Conservation (phyloP, 2,329 filamentous ascomycete species). For the Apiospora koreana region DNA sequence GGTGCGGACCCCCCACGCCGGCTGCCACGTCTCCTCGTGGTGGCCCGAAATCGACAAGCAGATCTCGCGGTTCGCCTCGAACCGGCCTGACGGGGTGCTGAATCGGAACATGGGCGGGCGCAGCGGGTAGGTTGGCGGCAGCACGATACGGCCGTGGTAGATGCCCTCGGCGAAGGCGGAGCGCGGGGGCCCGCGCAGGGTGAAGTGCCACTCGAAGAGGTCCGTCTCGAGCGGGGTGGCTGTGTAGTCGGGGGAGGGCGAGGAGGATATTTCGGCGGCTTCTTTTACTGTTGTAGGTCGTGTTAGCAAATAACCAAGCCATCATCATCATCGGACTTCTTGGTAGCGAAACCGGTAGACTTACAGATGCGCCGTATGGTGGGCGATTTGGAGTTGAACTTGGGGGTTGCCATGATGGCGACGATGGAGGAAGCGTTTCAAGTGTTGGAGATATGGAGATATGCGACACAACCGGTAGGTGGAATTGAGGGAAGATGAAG, state of each 20-base stretch:
- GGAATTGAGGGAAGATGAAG: background rate
- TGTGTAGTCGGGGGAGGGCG: conserved; percentile 82
- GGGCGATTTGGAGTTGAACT: conserved; percentile 74
- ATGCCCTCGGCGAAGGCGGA: conserved; percentile 80
- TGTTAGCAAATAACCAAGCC: conserved; percentile 20
- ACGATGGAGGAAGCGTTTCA: background rate
- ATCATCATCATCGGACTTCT: too few species aligned
- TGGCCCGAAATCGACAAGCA: conserved; percentile 92
- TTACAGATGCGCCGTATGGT: conserved; percentile 82
- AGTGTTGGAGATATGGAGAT: too few species aligned
- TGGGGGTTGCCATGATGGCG: conserved; percentile 42
- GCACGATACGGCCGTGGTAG: conserved; percentile 93
- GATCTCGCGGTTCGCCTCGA: conserved; percentile 96
- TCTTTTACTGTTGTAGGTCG: conserved; percentile 68
- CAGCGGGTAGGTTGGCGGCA: conserved; percentile 87
- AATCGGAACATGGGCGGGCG: conserved; percentile 96
- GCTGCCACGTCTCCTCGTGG: conserved; percentile 98
- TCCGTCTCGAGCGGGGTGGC: conserved; percentile 85
- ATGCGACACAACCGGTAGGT: background rate
- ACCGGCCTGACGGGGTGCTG: conserved; percentile 85
- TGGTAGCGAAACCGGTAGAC: too few species aligned
- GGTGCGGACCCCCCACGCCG: conserved; percentile 93
- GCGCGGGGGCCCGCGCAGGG: conserved; percentile 82
- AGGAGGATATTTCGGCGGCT: conserved; percentile 79
- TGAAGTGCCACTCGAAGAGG: conserved; percentile 99